Percentiles rank a stretch among this genome's conserved stretches.
Conservation (phyloP, 2,329 filamentous ascomycete species). For the Aspergillus eucalypticola region DNA sequence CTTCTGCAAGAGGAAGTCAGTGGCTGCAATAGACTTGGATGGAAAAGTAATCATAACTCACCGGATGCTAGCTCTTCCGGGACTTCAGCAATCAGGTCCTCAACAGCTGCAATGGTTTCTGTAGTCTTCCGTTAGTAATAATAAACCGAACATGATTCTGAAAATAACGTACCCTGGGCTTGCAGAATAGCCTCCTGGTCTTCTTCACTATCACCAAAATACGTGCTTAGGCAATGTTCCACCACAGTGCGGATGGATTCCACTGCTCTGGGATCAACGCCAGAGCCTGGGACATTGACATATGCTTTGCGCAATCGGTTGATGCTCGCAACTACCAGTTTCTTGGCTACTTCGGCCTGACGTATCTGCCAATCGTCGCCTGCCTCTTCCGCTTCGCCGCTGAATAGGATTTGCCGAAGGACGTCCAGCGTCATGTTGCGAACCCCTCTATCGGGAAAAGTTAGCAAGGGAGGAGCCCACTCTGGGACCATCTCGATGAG, state of each 20-base stretch:
- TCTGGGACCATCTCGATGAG: conserved; percentile 46
- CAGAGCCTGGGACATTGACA: conserved; percentile 25
- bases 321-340: conserved; percentile 34
- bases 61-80: conserved; percentile 44
- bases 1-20: conserved; percentile 43
- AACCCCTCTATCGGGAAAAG: conserved; percentile 51
- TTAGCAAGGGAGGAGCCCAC: conserved; percentile 56
- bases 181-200: conserved; percentile 36
- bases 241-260: conserved; percentile 41
- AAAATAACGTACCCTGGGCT: conserved; percentile 36
- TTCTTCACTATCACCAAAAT: conserved; percentile 39
- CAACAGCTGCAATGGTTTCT: conserved; percentile 36
- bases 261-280: conserved; percentile 38
- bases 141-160: background rate
- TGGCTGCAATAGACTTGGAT: conserved; percentile 35
- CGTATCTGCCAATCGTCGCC: conserved; percentile 30
- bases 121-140: conserved; percentile 11
- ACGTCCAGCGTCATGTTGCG: conserved; percentile 48
- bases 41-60: conserved; percentile 28
- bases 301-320: conserved; percentile 37
- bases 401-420: conserved; percentile 46
- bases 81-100: conserved; percentile 39
- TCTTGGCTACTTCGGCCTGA: conserved; percentile 32
- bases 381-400: conserved; percentile 32
- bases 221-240: conserved; percentile 39